Evolutionary conservation across 1,284 basidiomycete genomes (phyloP), one percentile per base, ranked within the genome.

Genomic region (Schizopora paradoxa): DNA sequence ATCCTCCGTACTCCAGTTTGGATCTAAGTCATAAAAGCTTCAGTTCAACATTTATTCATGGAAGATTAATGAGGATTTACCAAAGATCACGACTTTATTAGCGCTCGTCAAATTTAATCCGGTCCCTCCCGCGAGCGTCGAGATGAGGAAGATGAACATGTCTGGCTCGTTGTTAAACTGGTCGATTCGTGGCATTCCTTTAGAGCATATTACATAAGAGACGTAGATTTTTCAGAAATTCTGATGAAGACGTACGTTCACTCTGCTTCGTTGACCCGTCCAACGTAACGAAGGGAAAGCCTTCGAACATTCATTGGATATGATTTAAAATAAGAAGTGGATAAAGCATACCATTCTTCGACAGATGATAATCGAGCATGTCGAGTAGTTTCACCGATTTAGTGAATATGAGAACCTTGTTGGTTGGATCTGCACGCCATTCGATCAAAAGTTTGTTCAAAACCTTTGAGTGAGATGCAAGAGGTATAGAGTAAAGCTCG

Each of bases 41-140:
- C 23, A 52, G 39, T 45, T 39, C 37, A 33, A 32, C 8, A 28
- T 33, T 25, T 48, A 29, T 21, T 18, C 16, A 36, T 26, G 18
- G 13, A 13, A 16, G 16, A 40, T 37, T 16, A 27, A 34, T 2
- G 43, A 16, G 3, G 6, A 60, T 77, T 55, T 48, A 83, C 85
- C 87, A 59, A 91, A 91, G 39, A 91, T 86, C 16, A 91, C 86
- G 16, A 91, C 89, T 63, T 84, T 88, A 57, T 91, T 91, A 6
- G 89, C 84, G 2, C 79, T 73, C 27, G 82, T 83, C 48, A 87
- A 63, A 60, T 88, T 88, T 41, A 88, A 61, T 4, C 87, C 84
- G 7, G 82, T 86, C 2, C 85, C 84, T 2, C 86, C 86, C 11
- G 84, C 84, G 35, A 85, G 67, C 0, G 84, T 91, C 1, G 86